Evolutionary conservation across 345 rosid genomes (phyloP), one percentile per base, ranked within the genome.

Genomic region (Odontarrhena argentea): DNA sequence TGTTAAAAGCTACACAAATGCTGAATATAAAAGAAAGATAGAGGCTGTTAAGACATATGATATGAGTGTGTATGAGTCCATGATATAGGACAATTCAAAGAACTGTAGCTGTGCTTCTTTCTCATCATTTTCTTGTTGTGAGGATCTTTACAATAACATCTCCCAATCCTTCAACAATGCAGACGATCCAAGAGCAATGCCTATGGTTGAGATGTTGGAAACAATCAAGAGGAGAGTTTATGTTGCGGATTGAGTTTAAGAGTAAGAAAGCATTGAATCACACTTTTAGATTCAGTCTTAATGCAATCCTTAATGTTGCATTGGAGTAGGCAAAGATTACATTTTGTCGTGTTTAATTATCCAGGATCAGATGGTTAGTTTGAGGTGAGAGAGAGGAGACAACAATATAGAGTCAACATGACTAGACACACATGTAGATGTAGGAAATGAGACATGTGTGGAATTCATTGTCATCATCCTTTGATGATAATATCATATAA

Each of bases 201-300:
- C 43, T 0, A 14, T 65, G 30, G 69, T 65, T 10, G 60, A 52
- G 34, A 65, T 52, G 50, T 12, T 41, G 5, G 69, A 65, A 26
- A 65, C 60, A 0, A 52, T 65, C 3, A 13, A 41, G 3, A 50
- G 26, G 13, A 1, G 9, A 24, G 0, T 14, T 14, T 0, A 63
- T 63, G 48, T 6, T 43, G 5, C 3, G 35, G n/a, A 43, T 43
- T 15, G 38, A 43, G 1, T 5, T 11, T 3, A 13, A 9, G 13
- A 26, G 30, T 12, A 12, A n/a, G 8, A 59, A 43, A 26, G 13
- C 40, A 42, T 2, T 4, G 6, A 13, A 52, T 1, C 13, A 26
- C 4, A 24, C 0, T 2, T 2, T 0, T 8, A 2, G 11, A 38
- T 38, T 38, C 11, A 38, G 11, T 38, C 42, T 38, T 11, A 38